Evolutionary conservation across 768 basidiomycete species (phyloP).

Genomic region (Amanita pallidorosea): DNA sequence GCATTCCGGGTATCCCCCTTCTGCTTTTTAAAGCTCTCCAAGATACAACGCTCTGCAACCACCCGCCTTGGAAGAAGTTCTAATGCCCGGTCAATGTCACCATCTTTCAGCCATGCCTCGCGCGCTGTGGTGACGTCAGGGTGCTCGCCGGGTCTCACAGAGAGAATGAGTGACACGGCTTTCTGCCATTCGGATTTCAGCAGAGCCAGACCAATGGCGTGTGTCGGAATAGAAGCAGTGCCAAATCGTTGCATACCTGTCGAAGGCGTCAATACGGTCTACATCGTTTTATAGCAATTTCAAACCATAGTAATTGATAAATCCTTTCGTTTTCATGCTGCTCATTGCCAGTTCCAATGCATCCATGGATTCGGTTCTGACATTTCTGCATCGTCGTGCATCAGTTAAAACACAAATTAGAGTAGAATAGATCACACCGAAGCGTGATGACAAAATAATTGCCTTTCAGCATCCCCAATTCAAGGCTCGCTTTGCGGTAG

Average conservation of each 20-base stretch:
- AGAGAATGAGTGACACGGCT: slow-evolving; percentile 75
- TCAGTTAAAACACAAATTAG: slow-evolving; percentile 2
- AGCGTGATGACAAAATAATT: slow-evolving; percentile 94
- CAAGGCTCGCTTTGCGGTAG: slow-evolving; percentile 73
- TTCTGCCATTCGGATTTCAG: slow-evolving; percentile 85
- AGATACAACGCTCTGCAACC: slow-evolving; percentile 86
- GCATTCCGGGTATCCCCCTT: slow-evolving; percentile 71
- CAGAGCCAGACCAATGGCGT: slow-evolving; percentile 85
- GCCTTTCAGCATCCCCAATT: slow-evolving; percentile 94
- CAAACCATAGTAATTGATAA: slow-evolving; percentile 95
- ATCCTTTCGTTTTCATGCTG: slow-evolving; percentile 74
- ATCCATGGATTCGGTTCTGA: slow-evolving; percentile 65
- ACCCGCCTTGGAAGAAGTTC: slow-evolving; percentile 82
- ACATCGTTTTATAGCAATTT: neutral
- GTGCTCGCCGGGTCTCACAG: slow-evolving; percentile 81
- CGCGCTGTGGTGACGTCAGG: slow-evolving; percentile 81
- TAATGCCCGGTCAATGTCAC: slow-evolving; percentile 72
- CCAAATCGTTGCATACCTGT: slow-evolving; percentile 98
- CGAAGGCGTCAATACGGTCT: slow-evolving; percentile 6
- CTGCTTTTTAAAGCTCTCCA: slow-evolving; percentile 83
- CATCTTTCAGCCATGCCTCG: slow-evolving; percentile 81
- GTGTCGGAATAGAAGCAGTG: slow-evolving; percentile 91
- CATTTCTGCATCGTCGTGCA: slow-evolving; percentile 46
- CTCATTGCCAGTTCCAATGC: slow-evolving; percentile 67
- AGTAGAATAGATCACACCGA: slow-evolving; percentile 37